These are phyloP conservation scores for Vanrija humicola DNA, from an alignment of 1,284 basidiomycete genomes.

Conservation along the genomic window DNA sequence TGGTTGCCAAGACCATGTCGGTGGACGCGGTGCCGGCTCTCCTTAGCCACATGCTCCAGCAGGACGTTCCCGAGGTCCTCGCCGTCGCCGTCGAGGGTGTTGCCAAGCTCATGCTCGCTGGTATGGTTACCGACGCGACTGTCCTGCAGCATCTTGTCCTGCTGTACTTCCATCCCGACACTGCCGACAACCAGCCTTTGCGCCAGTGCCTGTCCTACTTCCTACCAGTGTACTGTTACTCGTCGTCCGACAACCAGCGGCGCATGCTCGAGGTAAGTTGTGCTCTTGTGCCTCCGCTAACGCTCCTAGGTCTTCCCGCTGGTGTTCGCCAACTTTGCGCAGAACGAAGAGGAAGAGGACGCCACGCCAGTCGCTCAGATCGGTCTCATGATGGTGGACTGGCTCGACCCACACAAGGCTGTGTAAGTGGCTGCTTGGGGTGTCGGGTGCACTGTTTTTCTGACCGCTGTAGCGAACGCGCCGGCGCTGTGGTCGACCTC, in stretches of 20 bases:
- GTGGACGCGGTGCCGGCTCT: conserved; percentile 66
- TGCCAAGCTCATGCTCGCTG: conserved; percentile 83
- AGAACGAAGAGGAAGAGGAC: conserved; percentile 63
- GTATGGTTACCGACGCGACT: conserved; percentile 69
- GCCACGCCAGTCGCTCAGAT: conserved; percentile 80
- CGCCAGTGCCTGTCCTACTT: conserved; percentile 94
- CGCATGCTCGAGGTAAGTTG: conserved; percentile 66
- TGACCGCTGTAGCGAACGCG: conserved; percentile 34
- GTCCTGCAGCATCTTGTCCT: conserved; percentile 75
- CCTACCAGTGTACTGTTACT: conserved; percentile 90
- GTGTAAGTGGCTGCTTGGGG: conserved; percentile 53
- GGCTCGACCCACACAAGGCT: conserved; percentile 84
- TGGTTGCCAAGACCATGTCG: conserved; percentile 38
- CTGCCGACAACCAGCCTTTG: conserved; percentile 76
- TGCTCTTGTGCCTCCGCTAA: neutral
- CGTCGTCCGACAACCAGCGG: conserved; percentile 72
- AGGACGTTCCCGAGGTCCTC: conserved; percentile 72
- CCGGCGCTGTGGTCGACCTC: conserved; percentile 49
- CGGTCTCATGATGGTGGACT: conserved; percentile 80
- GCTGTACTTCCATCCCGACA: conserved; percentile 83
- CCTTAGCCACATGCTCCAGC: conserved; percentile 66
- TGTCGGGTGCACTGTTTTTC: too few relatives aligned
- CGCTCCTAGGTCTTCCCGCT: conserved; percentile 66
- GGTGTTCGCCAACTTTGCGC: conserved; percentile 64
- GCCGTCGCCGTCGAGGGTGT: conserved; percentile 78